Base-by-base conservation (phyloP, 2,329 filamentous ascomycete species). In the Fusarium virguliforme region DNA sequence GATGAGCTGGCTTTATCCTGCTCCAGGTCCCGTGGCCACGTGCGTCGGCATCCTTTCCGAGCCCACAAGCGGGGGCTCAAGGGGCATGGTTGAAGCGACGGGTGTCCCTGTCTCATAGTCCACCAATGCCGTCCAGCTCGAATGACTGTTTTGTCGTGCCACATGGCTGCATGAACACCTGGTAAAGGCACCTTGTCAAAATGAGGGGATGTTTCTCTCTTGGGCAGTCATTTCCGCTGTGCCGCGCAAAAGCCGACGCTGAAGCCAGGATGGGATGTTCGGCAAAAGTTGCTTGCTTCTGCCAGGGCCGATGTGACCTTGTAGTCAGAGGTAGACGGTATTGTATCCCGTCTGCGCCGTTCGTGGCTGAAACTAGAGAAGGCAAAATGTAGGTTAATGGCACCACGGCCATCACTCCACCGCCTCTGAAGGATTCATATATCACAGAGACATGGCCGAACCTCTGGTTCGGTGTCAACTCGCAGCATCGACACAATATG, bases 401-500 rank as follows among this genome's bases (percentile, higher is more conserved):
- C 43, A 48, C 43, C 43, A 48, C 26, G 43, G n/a, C 24, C 43
- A 30, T 48, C 43, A 48, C 43, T 48, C 43, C 43, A 48, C 43
- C 43, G 4, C 9, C 15, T 30, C 26, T n/a, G 43, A n/a, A 48
- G 43, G 26, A 18, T 48, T 48, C 26, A 48, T 48, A 48, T 30
- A 48, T 48, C 24, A 48, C 28, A 18, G 43, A 48, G 43, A 12
- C 43, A 30, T 15, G 6, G 26, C 30, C 43, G 43, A 48, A 48
- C 43, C 43, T 30, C 15, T 30, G 43, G 43, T 48, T 48, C 43
- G 43, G 30, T 5, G 8, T 48, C 8, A 48, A 48, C 15, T 48
- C 32, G 26, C 7, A 50, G 56, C 30, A 35, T 55, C 58, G 18
- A 18, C 18, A 18, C 18, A 64, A 32, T 38, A 72, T 68, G 66